phyloP scores from a whole-genome alignment of 78 protist species.

The Dictyostelium citrinum region DNA sequence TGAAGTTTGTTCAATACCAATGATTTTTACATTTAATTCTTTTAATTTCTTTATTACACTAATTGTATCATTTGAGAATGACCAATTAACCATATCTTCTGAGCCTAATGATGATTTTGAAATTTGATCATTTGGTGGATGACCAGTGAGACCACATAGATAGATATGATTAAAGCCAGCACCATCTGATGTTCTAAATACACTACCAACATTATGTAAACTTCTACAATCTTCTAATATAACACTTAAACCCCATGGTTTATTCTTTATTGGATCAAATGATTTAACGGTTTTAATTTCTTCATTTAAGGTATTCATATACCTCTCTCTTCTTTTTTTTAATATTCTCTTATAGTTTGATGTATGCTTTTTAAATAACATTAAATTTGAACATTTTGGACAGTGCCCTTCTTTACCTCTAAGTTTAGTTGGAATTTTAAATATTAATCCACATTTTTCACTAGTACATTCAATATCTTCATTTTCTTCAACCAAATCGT shows the following conservation, averaged over 20 bases:
- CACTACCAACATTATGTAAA: constrained; percentile 36
- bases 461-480: constrained; percentile 9
- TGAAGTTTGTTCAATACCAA: constrained; percentile 46
- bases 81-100: constrained; percentile 15
- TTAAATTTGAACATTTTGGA: constrained; percentile 4
- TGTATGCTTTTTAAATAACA: constrained; percentile 12
- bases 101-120: constrained; percentile 52
- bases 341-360: constrained; percentile 26
- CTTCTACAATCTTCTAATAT: constrained; percentile 63
- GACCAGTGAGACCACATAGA: constrained; percentile 40
- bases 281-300: not conserved
- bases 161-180: constrained; percentile 22
- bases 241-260: constrained; percentile 33
- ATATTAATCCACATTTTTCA: constrained; percentile 5
- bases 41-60: constrained; percentile 15
- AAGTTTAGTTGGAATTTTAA: constrained; percentile 19
- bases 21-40: not conserved
- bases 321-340: constrained; percentile 18
- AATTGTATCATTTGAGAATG: not conserved
- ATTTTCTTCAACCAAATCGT: not conserved
- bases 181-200: constrained; percentile 68
- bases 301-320: not conserved
- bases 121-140: constrained; percentile 14
- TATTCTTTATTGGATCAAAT: constrained; percentile 35
- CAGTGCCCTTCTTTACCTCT: constrained; percentile 53